These are phyloP conservation scores for Russula vinacea DNA, from an alignment of 768 basidiomycete genomes.

Conservation along the genomic window DNA sequence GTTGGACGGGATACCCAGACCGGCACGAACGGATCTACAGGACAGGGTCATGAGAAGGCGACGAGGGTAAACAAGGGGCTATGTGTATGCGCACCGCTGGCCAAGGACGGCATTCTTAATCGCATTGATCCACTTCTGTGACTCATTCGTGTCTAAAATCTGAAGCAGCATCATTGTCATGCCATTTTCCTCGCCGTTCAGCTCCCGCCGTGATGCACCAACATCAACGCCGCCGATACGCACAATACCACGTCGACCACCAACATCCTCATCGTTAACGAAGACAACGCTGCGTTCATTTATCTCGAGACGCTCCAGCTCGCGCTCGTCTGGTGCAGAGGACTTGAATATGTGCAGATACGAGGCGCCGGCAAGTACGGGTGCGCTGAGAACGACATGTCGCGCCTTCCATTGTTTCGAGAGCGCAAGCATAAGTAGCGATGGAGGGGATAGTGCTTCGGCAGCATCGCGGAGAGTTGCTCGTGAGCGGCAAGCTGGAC, in stretches of 20 bases:
- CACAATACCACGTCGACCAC: conserved; percentile 51
- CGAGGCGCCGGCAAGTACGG: conserved; percentile 41
- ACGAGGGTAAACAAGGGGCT: background rate
- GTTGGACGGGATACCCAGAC: conserved; percentile 50
- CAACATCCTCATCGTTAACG: conserved; percentile 56
- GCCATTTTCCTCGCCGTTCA: conserved; percentile 45
- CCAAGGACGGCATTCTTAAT: conserved; percentile 71
- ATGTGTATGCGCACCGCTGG: conserved; percentile 51
- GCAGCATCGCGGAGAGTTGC: conserved; percentile 52
- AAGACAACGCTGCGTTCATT: conserved; percentile 75
- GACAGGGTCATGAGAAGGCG: conserved; percentile 13
- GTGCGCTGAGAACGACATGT: conserved; percentile 51
- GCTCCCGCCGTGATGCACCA: conserved; percentile 41
- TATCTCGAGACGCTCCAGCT: conserved; percentile 72
- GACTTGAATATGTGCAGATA: conserved; percentile 77
- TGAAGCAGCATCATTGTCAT: conserved; percentile 70
- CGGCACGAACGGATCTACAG: conserved; percentile 65
- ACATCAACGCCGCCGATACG: conserved; percentile 66
- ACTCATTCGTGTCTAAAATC: conserved; percentile 55
- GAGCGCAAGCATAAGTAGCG: conserved; percentile 68
- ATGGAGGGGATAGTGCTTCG: conserved; percentile 63
- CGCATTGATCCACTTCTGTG: conserved; percentile 71
- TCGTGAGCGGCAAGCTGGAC: conserved; percentile 51
- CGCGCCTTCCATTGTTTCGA: conserved; percentile 71
- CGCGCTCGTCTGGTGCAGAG: conserved; percentile 54